Evolutionary conservation across 2,329 filamentous ascomycete genomes (phyloP), one percentile per base, ranked within the genome.

Genomic region (Fusarium musae): DNA sequence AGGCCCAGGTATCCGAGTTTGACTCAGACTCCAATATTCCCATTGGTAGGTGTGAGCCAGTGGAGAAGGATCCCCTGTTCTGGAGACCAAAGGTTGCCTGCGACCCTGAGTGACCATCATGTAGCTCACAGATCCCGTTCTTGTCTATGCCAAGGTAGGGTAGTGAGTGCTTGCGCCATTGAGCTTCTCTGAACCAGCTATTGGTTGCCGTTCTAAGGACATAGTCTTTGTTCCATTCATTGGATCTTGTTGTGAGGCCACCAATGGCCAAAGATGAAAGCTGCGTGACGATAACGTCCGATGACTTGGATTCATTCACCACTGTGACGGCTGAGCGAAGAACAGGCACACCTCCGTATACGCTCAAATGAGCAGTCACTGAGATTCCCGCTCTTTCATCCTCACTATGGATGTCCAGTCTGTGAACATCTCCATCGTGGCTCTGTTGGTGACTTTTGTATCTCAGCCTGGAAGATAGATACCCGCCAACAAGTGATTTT

Each of bases 11-110:
- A 82, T 43, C 80, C 74, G 2, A 50, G 50, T 52, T 5, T 65
- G 64, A 30, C 75, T 78, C 13, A 79, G 59, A 12, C 78, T 36
- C 47, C 16, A 50, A 26, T 34, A 34, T 49, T 4, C 80, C 80
- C 79, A 82, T 79, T 1, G 81, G 77, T 1, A 82, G 69, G 37
- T 80, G 56, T 0, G 67, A 66, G 2, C 49, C 46, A 23, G 79
- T 81, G 4, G 77, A 80, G 66, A 81, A 82, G 9, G 73, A 74
- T 13, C 80, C 77, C 12, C 63, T 75, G 50, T 78, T 82, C 4
- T 72, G 74, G 11, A 80, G 23, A 28, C 40, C 28, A 26, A 49
- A 59, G 5, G 76, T 76, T 19, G 43, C 54, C 17, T 49, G 39
- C 0, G 47, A 50, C 4, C n/a, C 53, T 17, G 12, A 50, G 46